phyloP scores from a whole-genome alignment of 2,329 filamentous ascomycete species.

The Alternaria infectoria region DNA sequence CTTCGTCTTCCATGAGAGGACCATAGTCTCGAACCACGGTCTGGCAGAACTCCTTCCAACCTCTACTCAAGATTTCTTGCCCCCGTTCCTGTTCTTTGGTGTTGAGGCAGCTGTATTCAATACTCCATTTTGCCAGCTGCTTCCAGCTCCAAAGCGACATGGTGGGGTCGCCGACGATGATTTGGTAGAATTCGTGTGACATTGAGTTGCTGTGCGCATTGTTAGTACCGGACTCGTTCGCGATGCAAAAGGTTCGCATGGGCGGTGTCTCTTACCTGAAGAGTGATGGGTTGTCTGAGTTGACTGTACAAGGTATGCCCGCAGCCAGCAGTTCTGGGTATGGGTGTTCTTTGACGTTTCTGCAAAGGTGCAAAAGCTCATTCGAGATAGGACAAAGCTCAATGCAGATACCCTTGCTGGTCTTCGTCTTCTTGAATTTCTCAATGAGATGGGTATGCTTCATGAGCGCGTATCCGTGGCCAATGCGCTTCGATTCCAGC shows the following conservation, averaged over 20 bases:
- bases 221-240: background rate
- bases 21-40: constrained; percentile 56
- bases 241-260: background rate
- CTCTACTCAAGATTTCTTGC: constrained; percentile 56
- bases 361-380: constrained; percentile 73
- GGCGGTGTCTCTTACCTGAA: constrained; percentile 60
- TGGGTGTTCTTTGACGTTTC: constrained; percentile 68
- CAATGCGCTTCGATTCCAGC: constrained; percentile 71
- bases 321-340: constrained; percentile 74
- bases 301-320: constrained; percentile 75
- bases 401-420: constrained; percentile 62
- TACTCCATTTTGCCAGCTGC: constrained; percentile 60
- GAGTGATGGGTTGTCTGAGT: constrained; percentile 75
- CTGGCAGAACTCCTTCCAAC: constrained; percentile 66
- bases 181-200: constrained; percentile 79
- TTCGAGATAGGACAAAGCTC: constrained; percentile 81
- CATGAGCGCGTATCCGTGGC: constrained; percentile 73
- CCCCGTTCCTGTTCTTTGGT: constrained; percentile 49
- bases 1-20: background rate
- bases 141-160: constrained; percentile 76
- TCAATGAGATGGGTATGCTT: constrained; percentile 69
- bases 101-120: constrained; percentile 53
- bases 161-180: constrained; percentile 70
- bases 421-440: constrained; percentile 57
- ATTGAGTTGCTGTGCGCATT: constrained; percentile 64